Percentiles rank a stretch among this genome's conserved stretches.
phyloP scores from a whole-genome alignment of 164 flowering plant genomes.

The Magnolia sinica region DNA sequence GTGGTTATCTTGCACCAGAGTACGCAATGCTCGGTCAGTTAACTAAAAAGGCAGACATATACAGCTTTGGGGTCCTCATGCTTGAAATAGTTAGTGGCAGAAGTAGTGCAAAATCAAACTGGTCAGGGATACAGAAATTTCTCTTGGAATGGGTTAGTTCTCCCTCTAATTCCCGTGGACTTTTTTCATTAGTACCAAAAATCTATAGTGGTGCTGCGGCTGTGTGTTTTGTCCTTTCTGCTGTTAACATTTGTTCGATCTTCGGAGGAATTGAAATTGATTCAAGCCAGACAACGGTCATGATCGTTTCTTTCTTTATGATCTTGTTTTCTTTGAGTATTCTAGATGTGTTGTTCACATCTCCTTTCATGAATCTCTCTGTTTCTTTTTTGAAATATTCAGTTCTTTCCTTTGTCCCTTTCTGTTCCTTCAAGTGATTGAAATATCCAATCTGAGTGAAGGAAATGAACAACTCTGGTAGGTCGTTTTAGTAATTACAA shows the following conservation, averaged over 20 bases:
- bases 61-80: constrained; percentile 74
- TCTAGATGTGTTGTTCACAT: too few relatives aligned
- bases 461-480: not conserved
- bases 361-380: not conserved
- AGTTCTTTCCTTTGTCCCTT: too few relatives aligned
- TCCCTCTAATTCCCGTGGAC: not conserved
- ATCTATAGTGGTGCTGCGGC: not conserved
- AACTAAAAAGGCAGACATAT: constrained; percentile 78
- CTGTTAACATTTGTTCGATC: not conserved
- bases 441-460: too few relatives aligned
- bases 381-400: not conserved
- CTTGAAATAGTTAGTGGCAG: constrained; percentile 72
- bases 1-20: constrained; percentile 90
- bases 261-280: not conserved
- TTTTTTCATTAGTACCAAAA: not conserved
- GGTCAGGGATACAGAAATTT: constrained; percentile 41
- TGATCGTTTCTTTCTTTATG: not conserved
- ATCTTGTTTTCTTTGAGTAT: not conserved
- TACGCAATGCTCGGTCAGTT: constrained; percentile 74
- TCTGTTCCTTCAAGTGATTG: too few relatives aligned
- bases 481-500: not conserved
- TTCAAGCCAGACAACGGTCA: not conserved
- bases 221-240: not conserved
- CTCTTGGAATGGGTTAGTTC: constrained; percentile 61
- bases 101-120: constrained; percentile 45